Conservation (phyloP, 257 asterid species). For the Capsicum chinense region DNA sequence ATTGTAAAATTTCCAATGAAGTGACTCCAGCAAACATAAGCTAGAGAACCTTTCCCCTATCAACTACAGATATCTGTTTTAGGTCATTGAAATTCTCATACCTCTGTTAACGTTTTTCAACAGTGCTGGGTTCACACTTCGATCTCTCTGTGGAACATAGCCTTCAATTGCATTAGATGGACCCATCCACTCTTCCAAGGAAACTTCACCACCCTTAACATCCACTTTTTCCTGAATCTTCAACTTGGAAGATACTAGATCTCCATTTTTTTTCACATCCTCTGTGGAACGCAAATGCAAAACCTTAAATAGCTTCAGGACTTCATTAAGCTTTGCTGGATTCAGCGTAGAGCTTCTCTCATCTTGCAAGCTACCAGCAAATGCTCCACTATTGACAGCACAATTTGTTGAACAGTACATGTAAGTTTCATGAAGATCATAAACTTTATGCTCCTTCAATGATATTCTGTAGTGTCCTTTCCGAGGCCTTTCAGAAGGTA, state of each 20-base stretch:
- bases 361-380: conserved; percentile 63
- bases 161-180: conserved; percentile 94
- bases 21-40: conserved; percentile 24
- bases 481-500: conserved; percentile 67
- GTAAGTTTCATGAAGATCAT: conserved; percentile 87
- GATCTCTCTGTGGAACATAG: conserved; percentile 75
- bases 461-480: conserved; percentile 87
- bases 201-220: conserved; percentile 58
- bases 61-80: background rate
- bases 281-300: conserved; percentile 46
- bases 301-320: conserved; percentile 59
- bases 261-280: conserved; percentile 56
- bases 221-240: conserved; percentile 71
- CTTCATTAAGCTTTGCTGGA: conserved; percentile 56
- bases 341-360: conserved; percentile 66
- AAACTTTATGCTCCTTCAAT: conserved; percentile 85
- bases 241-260: conserved; percentile 58
- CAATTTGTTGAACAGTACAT: conserved; percentile 82
- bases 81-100: conserved; percentile 31
- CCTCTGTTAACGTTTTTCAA: conserved; percentile 44
- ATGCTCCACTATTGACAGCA: conserved; percentile 72
- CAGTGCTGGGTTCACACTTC: conserved; percentile 36
- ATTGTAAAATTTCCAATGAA: conserved; percentile 5
- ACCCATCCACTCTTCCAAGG: conserved; percentile 92
- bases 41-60: background rate